phyloP scores from a whole-genome alignment of 176 grass and related monocot species.

The Oryza australiensis region DNA sequence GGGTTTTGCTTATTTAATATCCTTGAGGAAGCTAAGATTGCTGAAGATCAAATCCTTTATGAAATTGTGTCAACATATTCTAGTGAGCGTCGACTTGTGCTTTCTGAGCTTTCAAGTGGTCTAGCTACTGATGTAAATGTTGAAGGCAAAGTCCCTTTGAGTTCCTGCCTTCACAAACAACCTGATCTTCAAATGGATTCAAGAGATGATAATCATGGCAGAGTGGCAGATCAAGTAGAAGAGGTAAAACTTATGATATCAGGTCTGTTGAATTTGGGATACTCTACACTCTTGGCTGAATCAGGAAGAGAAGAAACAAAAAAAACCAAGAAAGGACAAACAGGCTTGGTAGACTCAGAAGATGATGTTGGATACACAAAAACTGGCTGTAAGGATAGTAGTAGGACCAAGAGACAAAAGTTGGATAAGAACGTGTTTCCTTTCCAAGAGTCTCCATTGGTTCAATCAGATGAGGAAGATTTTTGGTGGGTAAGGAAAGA shows the following conservation, averaged over 20 bases:
- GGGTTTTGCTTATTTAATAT: slow-evolving; percentile 71
- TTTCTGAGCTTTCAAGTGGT: slow-evolving; percentile 65
- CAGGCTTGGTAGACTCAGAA: slow-evolving; percentile 25
- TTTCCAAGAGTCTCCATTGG: slow-evolving; percentile 58
- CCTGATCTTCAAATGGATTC: slow-evolving; percentile 38
- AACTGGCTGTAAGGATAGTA: slow-evolving; percentile 83
- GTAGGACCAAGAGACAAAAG: slow-evolving; percentile 70
- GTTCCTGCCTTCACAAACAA: slow-evolving; percentile 49
- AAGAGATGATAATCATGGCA: slow-evolving; percentile 51
- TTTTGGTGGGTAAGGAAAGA: slow-evolving; percentile 93
- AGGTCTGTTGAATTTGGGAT: background rate
- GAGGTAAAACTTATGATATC: slow-evolving; percentile 63
- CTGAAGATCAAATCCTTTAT: slow-evolving; percentile 52
- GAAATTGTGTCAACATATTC: slow-evolving; percentile 75
- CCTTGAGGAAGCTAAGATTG: slow-evolving; percentile 72
- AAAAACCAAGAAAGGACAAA: slow-evolving; percentile 54
- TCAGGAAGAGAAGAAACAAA: slow-evolving; percentile 35
- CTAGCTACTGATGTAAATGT: slow-evolving; percentile 41
- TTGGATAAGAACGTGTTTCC: slow-evolving; percentile 53
- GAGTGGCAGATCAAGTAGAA: slow-evolving; percentile 58
- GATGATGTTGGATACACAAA: slow-evolving; percentile 58
- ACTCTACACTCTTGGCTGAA: background rate
- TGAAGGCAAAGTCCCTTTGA: slow-evolving; percentile 37
- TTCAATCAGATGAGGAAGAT: slow-evolving; percentile 85
- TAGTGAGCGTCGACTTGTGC: slow-evolving; percentile 82